These are phyloP conservation scores for Leccinellum luteum DNA, from an alignment of 768 basidiomycete genomes.

Conservation along the genomic window DNA sequence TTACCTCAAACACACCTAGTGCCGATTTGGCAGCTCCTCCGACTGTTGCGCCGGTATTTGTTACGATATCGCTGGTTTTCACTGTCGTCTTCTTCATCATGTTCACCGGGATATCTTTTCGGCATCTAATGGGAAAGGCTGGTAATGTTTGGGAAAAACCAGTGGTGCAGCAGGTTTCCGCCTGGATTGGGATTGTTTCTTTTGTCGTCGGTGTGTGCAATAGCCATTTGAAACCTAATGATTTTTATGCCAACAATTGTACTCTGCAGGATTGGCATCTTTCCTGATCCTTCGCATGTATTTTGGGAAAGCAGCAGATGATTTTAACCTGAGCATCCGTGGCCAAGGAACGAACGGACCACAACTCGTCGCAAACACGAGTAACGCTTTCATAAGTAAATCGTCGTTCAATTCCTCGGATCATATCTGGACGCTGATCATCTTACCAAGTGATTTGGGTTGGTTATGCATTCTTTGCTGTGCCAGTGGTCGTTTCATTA, in stretches of 20 bases:
- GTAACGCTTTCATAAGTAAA: slow-evolving; percentile 77
- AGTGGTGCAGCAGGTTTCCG: slow-evolving; percentile 52
- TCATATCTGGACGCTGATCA: slow-evolving; percentile 1
- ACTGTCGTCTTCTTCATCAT: slow-evolving; percentile 61
- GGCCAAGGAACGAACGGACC: slow-evolving; percentile 53
- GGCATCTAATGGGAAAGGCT: slow-evolving; percentile 58
- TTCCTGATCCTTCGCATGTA: slow-evolving; percentile 77
- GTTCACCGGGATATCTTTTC: slow-evolving; percentile 65
- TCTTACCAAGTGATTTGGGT: slow-evolving; percentile 69
- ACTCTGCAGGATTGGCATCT: slow-evolving; percentile 53
- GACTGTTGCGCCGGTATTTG: slow-evolving; percentile 57
- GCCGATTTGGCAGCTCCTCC: slow-evolving; percentile 59
- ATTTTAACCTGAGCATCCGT: slow-evolving; percentile 66
- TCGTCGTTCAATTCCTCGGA: slow-evolving; percentile 10
- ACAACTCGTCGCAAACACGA: slow-evolving; percentile 55
- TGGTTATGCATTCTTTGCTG: slow-evolving; percentile 69
- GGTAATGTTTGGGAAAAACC: slow-evolving; percentile 54
- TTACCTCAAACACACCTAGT: slow-evolving; percentile 55
- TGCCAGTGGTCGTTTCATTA: slow-evolving; percentile 67
- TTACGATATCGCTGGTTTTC: slow-evolving; percentile 58
- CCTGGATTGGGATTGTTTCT: slow-evolving; percentile 77
- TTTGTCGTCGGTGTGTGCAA: slow-evolving; percentile 60
- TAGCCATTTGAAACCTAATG: not conserved
- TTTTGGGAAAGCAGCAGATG: slow-evolving; percentile 75
- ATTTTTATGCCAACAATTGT: not conserved